A percentile compares a stretch with the other conserved stretches of the same genome.
phyloP scores from a whole-genome alignment of 192 early-diverging fungal species.

The Linnemannia zychae region DNA sequence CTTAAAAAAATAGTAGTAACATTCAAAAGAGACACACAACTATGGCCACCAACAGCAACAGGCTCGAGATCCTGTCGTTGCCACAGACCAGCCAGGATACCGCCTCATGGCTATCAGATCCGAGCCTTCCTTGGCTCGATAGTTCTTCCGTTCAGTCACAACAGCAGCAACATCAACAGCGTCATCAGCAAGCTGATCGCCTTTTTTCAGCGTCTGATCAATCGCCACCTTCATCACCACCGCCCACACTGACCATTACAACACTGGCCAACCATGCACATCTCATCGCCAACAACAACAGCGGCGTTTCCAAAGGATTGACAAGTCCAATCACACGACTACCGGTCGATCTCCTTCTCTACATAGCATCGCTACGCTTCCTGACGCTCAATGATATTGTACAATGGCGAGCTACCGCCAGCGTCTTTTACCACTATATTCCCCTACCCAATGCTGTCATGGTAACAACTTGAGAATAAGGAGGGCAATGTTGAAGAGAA shows the following conservation, averaged over 20 bases:
- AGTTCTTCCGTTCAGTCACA: neutral
- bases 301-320: no score
- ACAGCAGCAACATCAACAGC: neutral
- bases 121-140: constrained; percentile 1
- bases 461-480: constrained; percentile 15
- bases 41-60: neutral
- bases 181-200: neutral
- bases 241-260: neutral
- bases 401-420: constrained; percentile 47
- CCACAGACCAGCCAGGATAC: neutral
- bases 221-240: neutral
- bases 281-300: neutral
- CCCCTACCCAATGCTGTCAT: constrained; percentile 37
- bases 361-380: constrained; percentile 45
- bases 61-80: neutral
- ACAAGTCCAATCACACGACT: constrained; percentile 32
- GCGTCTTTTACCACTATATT: constrained; percentile 39
- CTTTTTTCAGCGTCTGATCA: neutral
- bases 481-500: neutral
- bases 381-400: constrained; percentile 44
- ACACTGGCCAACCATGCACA: neutral
- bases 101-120: constrained; percentile 11
- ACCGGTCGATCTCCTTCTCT: constrained; percentile 44
- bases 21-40: neutral
- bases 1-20: neutral